phyloP scores from a whole-genome alignment of 108 stramenopile species.

The Heterococcus sp. region DNA sequence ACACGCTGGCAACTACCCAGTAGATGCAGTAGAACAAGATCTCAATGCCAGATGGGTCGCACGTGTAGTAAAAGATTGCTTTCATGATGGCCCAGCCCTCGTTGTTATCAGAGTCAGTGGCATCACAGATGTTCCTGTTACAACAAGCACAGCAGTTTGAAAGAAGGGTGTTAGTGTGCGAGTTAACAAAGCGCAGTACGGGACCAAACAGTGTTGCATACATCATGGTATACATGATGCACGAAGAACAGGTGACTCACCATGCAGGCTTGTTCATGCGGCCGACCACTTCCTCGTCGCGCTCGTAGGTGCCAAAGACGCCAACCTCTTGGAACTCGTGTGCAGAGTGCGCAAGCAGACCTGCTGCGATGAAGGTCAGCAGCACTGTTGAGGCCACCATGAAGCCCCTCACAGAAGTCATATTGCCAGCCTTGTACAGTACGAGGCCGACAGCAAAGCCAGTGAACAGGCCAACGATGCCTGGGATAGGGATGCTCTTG shows the following conservation, averaged over 20 bases:
- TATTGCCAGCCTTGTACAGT: slow-evolving; percentile 18
- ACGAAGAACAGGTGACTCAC: no score
- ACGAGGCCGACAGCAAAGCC: slow-evolving; percentile 7
- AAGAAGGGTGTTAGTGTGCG: no score
- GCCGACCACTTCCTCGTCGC: slow-evolving; percentile 10
- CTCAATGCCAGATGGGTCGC: slow-evolving; percentile 11
- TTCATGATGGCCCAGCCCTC: slow-evolving; percentile 21
- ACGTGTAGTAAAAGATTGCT: slow-evolving; percentile 24
- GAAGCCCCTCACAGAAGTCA: slow-evolving; percentile 3
- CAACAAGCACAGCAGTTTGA: no score
- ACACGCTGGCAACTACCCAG: slow-evolving; percentile 13
- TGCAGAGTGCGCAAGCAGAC: slow-evolving; percentile 7
- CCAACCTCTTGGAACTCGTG: slow-evolving; percentile 39
- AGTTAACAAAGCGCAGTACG: no score
- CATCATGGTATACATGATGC: no score
- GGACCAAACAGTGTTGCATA: no score
- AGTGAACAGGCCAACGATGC: slow-evolving; percentile 18
- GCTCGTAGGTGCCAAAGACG: slow-evolving; percentile 22
- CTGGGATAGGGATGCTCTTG: slow-evolving; percentile 35
- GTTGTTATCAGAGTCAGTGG: background rate
- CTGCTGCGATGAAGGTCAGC: slow-evolving; percentile 33
- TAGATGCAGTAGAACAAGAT: slow-evolving; percentile 22
- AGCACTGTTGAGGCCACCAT: slow-evolving; percentile 18
- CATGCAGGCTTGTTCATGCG: slow-evolving; percentile 3
- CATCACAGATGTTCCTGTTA: slow-evolving; percentile 37